These are phyloP conservation scores for Cytospora chrysosperma DNA, from an alignment of 2,329 filamentous ascomycete genomes.

Conservation along the genomic window DNA sequence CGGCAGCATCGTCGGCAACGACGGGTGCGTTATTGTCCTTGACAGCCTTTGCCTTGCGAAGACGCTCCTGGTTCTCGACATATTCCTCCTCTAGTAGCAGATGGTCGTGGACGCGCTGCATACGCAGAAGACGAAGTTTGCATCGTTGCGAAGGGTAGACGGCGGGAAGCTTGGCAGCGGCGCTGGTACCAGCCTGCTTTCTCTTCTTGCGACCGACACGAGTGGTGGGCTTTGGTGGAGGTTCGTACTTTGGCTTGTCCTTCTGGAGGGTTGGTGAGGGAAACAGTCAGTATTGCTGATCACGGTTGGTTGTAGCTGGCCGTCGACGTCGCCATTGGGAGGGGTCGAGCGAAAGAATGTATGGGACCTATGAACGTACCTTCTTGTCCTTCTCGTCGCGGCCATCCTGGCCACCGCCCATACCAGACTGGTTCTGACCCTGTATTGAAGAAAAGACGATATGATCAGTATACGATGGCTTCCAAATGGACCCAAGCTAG, in stretches of 20 bases:
- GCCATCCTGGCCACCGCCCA: slow-evolving; percentile 71
- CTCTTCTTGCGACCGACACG: slow-evolving; percentile 98
- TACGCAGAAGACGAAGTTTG: slow-evolving; percentile 93
- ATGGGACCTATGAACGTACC: slow-evolving; percentile 46
- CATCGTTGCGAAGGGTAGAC: slow-evolving; percentile 95
- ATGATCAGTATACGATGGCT: background rate
- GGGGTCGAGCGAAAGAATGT: slow-evolving; percentile 7
- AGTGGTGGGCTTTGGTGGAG: slow-evolving; percentile 92
- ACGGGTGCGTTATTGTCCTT: slow-evolving; percentile 66
- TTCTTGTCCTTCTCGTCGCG: slow-evolving; percentile 93
- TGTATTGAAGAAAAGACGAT: slow-evolving; percentile 38
- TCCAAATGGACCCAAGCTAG: background rate
- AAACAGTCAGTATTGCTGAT: slow-evolving; percentile 21
- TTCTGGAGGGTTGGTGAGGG: slow-evolving; percentile 60
- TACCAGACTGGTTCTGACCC: slow-evolving; percentile 85
- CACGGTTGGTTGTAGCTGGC: slow-evolving; percentile 16
- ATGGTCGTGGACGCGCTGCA: slow-evolving; percentile 98
- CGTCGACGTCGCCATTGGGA: background rate
- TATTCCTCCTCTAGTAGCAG: slow-evolving; percentile 96
- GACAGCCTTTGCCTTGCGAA: slow-evolving; percentile 85
- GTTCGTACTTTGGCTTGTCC: slow-evolving; percentile 99
- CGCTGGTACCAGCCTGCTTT: slow-evolving; percentile 88
- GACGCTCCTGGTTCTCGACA: slow-evolving; percentile 95
- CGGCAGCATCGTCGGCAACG: slow-evolving; percentile 70
- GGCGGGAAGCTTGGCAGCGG: slow-evolving; percentile 89